Conservation (phyloP, 768 basidiomycete genomes). For the Mycena pura region DNA sequence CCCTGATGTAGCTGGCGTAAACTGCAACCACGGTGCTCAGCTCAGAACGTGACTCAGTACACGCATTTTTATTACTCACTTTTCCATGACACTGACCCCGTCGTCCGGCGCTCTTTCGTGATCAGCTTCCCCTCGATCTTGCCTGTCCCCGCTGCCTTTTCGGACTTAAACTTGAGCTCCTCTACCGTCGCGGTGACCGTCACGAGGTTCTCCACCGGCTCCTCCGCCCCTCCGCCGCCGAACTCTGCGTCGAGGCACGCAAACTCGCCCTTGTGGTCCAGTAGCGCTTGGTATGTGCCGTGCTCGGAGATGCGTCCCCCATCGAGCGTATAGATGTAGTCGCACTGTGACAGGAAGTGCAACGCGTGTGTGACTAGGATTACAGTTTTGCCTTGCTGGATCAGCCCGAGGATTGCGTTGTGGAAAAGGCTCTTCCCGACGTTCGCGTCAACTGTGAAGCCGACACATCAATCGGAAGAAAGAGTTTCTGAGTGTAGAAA, state of each 20-base stretch:
- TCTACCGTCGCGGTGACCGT: conserved; percentile 34
- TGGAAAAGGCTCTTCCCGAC: conserved; percentile 75
- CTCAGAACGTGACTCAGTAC: no score
- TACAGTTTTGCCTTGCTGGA: conserved; percentile 68
- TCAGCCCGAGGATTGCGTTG: conserved; percentile 62
- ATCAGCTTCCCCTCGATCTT: conserved; percentile 73
- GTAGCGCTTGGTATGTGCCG: conserved; percentile 61
- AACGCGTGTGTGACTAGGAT: conserved; percentile 92
- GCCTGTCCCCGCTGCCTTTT: conserved; percentile 54
- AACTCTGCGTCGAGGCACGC: conserved; percentile 66
- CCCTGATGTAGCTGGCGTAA: conserved; percentile 63
- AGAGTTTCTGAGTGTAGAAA: background rate
- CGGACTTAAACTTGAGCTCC: conserved; percentile 44
- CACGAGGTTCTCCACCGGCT: conserved; percentile 23
- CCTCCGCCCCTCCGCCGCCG: conserved; percentile 47
- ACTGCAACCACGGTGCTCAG: conserved; percentile 54
- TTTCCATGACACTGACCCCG: conserved; percentile 61
- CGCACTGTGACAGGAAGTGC: conserved; percentile 87
- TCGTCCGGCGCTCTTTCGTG: conserved; percentile 67
- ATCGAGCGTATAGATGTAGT: conserved; percentile 82
- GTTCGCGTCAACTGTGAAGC: conserved; percentile 69
- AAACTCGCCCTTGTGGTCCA: conserved; percentile 58
- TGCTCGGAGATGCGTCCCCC: conserved; percentile 81
- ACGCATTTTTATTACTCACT: conserved; percentile 38
- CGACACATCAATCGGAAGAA: conserved; percentile 9